Conservation (phyloP, 305 asterid species). For the Petunia hybrid region DNA sequence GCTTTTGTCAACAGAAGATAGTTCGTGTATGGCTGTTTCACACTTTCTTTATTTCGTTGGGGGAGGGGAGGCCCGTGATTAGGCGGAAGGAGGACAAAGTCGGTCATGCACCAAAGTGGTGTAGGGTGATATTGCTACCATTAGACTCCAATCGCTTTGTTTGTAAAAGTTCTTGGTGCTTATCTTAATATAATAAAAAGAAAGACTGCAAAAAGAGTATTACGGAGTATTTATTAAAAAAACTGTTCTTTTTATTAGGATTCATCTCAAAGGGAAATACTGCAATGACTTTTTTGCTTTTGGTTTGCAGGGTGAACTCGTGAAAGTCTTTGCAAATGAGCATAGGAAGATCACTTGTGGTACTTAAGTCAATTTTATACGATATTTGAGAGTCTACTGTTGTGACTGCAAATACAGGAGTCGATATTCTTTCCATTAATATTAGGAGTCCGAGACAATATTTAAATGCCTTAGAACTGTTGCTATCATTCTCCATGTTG, state of each 20-base stretch:
- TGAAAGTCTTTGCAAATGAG: conserved; percentile 89
- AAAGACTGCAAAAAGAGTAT: not conserved
- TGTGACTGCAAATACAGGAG: conserved; percentile 20
- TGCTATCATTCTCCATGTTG: conserved; percentile 17
- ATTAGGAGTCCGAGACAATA: not conserved
- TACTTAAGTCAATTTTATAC: conserved; percentile 45
- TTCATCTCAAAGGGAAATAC: conserved; percentile 37
- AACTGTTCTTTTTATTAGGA: conserved; percentile 5
- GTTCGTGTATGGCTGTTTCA: conserved; percentile 15
- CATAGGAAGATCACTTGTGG: conserved; percentile 90
- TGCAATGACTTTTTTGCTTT: conserved; percentile 45
- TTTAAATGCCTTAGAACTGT: not conserved
- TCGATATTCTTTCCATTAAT: not conserved
- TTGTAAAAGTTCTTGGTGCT: conserved; percentile 19
- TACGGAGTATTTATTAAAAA: conserved; percentile 21
- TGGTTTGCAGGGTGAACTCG: conserved; percentile 89
- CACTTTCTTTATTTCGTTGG: not conserved
- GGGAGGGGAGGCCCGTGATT: not conserved
- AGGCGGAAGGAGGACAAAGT: not conserved
- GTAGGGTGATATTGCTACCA: conserved; percentile 19
- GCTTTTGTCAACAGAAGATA: conserved; percentile 18
- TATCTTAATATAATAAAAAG: conserved; percentile 23
- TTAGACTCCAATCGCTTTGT: conserved; percentile 12
- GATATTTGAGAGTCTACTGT: conserved; percentile 36
- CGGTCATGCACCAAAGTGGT: not conserved